phyloP scores from a whole-genome alignment of 192 early-diverging fungal genomes.

The Ambispora gerdemannii region DNA sequence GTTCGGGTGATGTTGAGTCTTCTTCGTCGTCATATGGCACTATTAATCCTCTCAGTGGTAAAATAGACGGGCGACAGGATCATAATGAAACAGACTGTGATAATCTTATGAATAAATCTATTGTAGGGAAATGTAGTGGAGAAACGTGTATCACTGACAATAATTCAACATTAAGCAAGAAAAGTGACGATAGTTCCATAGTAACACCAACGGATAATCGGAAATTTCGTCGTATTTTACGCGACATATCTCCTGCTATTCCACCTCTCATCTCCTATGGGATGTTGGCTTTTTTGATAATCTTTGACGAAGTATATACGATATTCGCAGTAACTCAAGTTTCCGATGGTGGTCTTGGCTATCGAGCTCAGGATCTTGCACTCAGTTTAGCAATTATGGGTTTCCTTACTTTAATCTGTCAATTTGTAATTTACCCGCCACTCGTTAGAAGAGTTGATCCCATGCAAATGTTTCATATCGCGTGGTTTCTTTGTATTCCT shows the following conservation, averaged over 20 bases:
- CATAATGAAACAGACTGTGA: neutral
- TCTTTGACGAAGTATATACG: constrained; percentile 52
- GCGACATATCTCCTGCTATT: constrained; percentile 28
- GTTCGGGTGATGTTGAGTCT: no score
- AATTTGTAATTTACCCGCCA: constrained; percentile 48
- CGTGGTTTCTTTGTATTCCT: constrained; percentile 37
- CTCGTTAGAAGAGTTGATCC: constrained; percentile 34
- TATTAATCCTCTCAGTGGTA: no score
- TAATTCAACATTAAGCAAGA: neutral
- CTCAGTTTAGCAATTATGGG: constrained; percentile 49
- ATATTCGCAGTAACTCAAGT: constrained; percentile 42
- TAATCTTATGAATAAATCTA: no score
- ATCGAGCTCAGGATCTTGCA: constrained; percentile 37
- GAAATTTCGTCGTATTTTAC: constrained; percentile 27
- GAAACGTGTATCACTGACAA: neutral
- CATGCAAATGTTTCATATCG: constrained; percentile 35
- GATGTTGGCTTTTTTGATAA: constrained; percentile 43
- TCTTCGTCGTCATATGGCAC: no score
- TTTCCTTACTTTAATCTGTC: constrained; percentile 37
- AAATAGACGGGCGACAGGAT: no score
- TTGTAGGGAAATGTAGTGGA: neutral
- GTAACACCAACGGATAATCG: constrained; percentile 27
- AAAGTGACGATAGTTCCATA: neutral
- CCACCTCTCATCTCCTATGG: constrained; percentile 33
- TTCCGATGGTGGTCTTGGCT: constrained; percentile 45